These are phyloP conservation scores for Suillus variegatus DNA, from an alignment of 768 basidiomycete genomes.

Conservation along the genomic window DNA sequence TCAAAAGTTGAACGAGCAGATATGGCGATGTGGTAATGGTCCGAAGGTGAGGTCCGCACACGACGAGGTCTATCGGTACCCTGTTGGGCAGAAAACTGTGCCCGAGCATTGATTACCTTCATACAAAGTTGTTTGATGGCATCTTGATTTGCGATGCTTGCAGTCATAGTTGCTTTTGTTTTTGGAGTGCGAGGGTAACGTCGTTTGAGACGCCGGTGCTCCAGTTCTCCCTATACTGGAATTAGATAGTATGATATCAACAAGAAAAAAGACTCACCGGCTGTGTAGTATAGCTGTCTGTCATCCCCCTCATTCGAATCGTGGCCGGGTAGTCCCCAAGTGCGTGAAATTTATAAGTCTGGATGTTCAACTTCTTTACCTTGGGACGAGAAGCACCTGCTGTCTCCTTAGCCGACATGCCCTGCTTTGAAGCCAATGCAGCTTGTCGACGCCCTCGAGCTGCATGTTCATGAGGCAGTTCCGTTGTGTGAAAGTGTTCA, in stretches of 20 bases:
- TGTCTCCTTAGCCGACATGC: not conserved
- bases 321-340: not conserved
- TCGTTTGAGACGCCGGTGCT: too few species aligned
- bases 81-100: not conserved
- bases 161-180: too few species aligned
- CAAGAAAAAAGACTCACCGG: too few species aligned
- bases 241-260: too few species aligned
- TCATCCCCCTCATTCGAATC: too few species aligned
- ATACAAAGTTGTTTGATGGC: too few species aligned
- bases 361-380: not conserved
- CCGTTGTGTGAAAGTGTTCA: slow-evolving; percentile 24
- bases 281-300: slow-evolving; percentile 23
- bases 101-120: too few species aligned
- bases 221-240: too few species aligned
- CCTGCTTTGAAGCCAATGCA: slow-evolving; percentile 1
- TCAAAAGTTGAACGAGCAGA: slow-evolving; percentile 7
- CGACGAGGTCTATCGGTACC: not conserved
- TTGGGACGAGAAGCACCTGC: not conserved
- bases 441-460: slow-evolving; percentile 19
- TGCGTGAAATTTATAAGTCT: not conserved
- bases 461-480: slow-evolving; percentile 30
- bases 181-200: too few species aligned
- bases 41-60: not conserved
- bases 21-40: slow-evolving; percentile 25
- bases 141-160: too few species aligned